phyloP scores from a whole-genome alignment of 345 rosid genomes.

The Ailanthus altissimus region DNA sequence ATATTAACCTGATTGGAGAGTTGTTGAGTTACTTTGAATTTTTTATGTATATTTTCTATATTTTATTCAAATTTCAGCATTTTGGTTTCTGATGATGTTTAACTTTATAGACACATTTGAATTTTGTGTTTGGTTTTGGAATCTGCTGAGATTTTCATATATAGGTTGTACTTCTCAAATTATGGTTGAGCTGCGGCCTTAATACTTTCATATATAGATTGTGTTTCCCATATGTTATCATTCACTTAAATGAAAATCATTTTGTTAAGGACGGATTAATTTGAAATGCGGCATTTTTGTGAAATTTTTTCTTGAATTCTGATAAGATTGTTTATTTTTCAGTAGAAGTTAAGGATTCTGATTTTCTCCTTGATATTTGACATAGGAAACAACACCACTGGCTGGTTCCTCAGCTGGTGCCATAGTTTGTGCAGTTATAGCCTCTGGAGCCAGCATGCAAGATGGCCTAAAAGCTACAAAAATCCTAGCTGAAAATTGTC shows the following conservation, averaged over 20 bases:
- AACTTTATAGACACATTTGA: not conserved
- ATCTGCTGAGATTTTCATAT: not conserved
- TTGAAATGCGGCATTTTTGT: not conserved
- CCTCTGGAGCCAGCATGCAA: constrained; percentile 76
- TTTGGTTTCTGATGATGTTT: not conserved
- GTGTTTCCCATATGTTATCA: too few species aligned
- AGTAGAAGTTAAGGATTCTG: not conserved
- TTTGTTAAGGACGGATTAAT: not conserved
- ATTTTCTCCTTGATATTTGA: not conserved
- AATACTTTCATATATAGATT: not conserved
- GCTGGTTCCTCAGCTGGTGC: constrained; percentile 98
- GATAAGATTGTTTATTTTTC: not conserved
- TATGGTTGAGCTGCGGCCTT: not conserved
- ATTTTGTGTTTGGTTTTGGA: not conserved
- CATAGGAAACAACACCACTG: constrained; percentile 86
- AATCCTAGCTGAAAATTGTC: constrained; percentile 69
- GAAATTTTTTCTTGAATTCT: not conserved
- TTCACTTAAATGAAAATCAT: not conserved
- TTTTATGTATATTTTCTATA: not conserved
- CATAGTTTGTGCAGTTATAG: constrained; percentile 77
- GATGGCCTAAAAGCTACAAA: constrained; percentile 76
- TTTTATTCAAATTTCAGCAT: not conserved
- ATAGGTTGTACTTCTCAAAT: not conserved
- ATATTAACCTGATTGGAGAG: not conserved
- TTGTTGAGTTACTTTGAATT: not conserved